Percentiles rank a stretch among this genome's conserved stretches.
Evolutionary conservation across 805 yeast genomes (phyloP).

Genomic region (Metschnikowia vanudenii): DNA sequence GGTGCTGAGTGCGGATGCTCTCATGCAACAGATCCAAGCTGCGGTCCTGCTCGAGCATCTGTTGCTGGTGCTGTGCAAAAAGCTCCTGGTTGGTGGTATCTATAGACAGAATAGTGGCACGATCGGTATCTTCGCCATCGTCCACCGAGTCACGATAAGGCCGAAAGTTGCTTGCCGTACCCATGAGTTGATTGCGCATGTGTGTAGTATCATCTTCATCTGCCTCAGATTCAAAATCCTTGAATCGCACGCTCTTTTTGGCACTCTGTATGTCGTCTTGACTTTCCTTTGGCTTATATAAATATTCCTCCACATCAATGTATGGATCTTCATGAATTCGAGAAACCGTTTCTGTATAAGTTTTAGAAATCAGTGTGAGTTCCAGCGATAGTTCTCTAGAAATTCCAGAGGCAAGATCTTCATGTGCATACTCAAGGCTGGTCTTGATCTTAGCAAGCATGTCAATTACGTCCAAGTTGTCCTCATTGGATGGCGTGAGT

Average conservation of each 20-base stretch:
- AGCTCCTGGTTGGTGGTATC: constrained; percentile 38
- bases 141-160: constrained; percentile 34
- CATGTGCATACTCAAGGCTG: constrained; percentile 29
- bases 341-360: constrained; percentile 21
- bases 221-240: constrained; percentile 26
- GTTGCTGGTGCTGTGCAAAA: constrained; percentile 45
- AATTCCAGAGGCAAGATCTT: constrained; percentile 23
- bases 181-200: constrained; percentile 34
- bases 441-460: constrained; percentile 28
- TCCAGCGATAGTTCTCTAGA: constrained; percentile 4
- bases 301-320: constrained; percentile 33
- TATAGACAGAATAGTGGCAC: constrained; percentile 23
- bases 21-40: constrained; percentile 34
- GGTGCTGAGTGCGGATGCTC: constrained; percentile 36
- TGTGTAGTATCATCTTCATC: constrained; percentile 24
- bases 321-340: constrained; percentile 26
- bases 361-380: constrained; percentile 5
- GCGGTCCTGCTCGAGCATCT: constrained; percentile 37
- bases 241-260: constrained; percentile 38
- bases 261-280: constrained; percentile 8
- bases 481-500: constrained; percentile 39
- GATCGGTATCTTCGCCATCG: constrained; percentile 15
- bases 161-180: constrained; percentile 28
- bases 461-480: constrained; percentile 36
- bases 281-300: constrained; percentile 15